Conservation (phyloP, 345 rosid species). For the Populus tremula region DNA sequence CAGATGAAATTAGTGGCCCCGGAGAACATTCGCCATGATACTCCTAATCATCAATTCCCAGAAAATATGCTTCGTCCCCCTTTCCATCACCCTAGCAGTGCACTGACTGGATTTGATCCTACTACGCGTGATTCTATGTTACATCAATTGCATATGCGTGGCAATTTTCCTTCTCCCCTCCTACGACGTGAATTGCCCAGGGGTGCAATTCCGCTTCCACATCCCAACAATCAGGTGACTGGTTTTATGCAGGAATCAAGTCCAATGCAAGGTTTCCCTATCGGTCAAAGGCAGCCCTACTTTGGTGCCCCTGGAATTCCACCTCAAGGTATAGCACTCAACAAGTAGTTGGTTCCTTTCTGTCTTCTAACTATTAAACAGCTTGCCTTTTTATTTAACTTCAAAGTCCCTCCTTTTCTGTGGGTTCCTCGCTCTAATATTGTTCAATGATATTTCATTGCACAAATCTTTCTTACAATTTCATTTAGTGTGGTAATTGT, state of each 20-base stretch:
- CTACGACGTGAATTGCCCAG: constrained; percentile 54
- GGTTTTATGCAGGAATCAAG: constrained; percentile 55
- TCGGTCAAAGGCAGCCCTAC: constrained; percentile 58
- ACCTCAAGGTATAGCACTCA: constrained; percentile 35
- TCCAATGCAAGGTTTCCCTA: constrained; percentile 60
- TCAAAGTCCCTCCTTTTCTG: neutral
- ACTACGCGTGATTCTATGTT: constrained; percentile 50
- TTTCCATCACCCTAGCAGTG: constrained; percentile 51
- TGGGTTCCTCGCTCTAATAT: neutral
- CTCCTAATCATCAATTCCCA: constrained; percentile 53
- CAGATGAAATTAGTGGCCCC: constrained; percentile 56
- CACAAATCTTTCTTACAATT: neutral
- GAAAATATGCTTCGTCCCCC: constrained; percentile 59
- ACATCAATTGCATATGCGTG: constrained; percentile 66
- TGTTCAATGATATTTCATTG: neutral
- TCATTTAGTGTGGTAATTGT: neutral
- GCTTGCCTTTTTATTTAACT: neutral
- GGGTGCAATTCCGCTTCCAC: constrained; percentile 41
- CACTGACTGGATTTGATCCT: constrained; percentile 58
- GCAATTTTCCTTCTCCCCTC: constrained; percentile 57
- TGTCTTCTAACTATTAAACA: neutral
- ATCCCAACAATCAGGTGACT: constrained; percentile 51
- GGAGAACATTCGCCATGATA: constrained; percentile 58
- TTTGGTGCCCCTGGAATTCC: constrained; percentile 47
- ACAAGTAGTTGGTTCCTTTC: neutral